Base-by-base conservation (phyloP, 441 rosid genomes). In the Brassica hybrid region DNA sequence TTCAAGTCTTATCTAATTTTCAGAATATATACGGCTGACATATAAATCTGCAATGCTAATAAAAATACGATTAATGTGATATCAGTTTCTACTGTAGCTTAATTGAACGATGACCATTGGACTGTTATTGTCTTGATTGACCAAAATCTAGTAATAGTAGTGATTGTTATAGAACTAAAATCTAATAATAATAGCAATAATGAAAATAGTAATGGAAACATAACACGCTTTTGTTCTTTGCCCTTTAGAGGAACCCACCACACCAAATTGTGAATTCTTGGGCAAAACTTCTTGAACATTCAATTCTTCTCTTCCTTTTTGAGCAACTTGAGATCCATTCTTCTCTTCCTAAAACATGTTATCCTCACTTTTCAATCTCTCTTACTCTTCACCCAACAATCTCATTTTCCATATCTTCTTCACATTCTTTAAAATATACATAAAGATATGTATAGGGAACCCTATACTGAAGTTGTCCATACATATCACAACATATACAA, bases 161-260 rank as follows among this genome's bases (percentile, higher is more conserved):
- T 43, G 54, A 54, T 76, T 52, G 43, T 36, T 36, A 36, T 21
- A 72, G 67, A 50, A 18, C 36, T 36, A 36, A 66, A 43, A 3
- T 9, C 2, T 43, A 36, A 36, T 36, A 36, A 36, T 8, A 36
- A 36, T 9, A 17, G 14, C 50, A 54, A 74, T 67, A 61, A 21
- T 67, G 59, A 79, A 68, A 79, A 69, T 63, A 69, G 76, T 74
- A 79, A 79, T 74, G 82, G 82, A 78, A 73, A 78, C 81, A 78
- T 62, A 67, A 78, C 71, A 78, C 77, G 62, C 74, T 78, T 73
- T 78, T 67, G 81, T 67, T 73, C 54, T 67, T 73, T 78, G 77
- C 36, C 69, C 74, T 78, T 67, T 60, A 61, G 13, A 78, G 58
- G 81, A 78, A 64, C 77, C 81, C 81, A 73, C 77, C 74, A 52